Percentiles rank a stretch among this genome's conserved stretches.
phyloP scores from a whole-genome alignment of 768 basidiomycete species.

The Termitomyces titanicus region DNA sequence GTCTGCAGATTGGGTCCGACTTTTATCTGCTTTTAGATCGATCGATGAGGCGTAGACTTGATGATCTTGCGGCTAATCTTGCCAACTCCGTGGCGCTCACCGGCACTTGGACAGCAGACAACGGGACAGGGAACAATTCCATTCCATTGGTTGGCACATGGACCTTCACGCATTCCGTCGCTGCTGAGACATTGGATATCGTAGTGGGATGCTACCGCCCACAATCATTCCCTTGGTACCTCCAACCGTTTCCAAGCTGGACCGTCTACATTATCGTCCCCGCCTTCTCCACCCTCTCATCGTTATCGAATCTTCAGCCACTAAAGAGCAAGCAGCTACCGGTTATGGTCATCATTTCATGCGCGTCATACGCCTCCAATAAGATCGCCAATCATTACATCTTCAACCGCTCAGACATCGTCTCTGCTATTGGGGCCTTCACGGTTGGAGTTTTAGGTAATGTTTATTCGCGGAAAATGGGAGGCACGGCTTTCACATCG shows the following conservation, averaged over 20 bases:
- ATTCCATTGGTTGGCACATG: conserved; percentile 58
- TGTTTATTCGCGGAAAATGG: conserved; percentile 75
- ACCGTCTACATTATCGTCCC: conserved; percentile 75
- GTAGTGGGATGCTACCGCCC: conserved; percentile 71
- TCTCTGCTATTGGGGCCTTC: conserved; percentile 83
- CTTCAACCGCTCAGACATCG: conserved; percentile 79
- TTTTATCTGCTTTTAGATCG: conserved; percentile 72
- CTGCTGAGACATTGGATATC: conserved; percentile 44
- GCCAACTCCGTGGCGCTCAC: conserved; percentile 48
- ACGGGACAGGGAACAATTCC: conserved; percentile 35
- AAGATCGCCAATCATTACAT: conserved; percentile 83
- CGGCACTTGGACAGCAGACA: conserved; percentile 69
- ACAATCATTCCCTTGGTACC: conserved; percentile 63
- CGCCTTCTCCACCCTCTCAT: conserved; percentile 65
- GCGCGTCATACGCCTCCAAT: conserved; percentile 74
- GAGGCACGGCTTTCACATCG: conserved; percentile 84
- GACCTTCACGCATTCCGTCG: conserved; percentile 56
- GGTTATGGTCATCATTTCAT: conserved; percentile 85
- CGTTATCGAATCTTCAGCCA: conserved; percentile 77
- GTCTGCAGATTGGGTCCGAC: conserved; percentile 81
- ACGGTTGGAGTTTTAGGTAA: conserved; percentile 78
- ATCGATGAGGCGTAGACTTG: conserved; percentile 46
- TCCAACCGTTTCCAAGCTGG: conserved; percentile 81
- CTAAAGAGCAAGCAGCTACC: conserved; percentile 65
- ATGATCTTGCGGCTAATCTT: conserved; percentile 48